Evolutionary conservation across 106 monocot species (phyloP).

Genomic region (Dendrobium chrysotoxum): DNA sequence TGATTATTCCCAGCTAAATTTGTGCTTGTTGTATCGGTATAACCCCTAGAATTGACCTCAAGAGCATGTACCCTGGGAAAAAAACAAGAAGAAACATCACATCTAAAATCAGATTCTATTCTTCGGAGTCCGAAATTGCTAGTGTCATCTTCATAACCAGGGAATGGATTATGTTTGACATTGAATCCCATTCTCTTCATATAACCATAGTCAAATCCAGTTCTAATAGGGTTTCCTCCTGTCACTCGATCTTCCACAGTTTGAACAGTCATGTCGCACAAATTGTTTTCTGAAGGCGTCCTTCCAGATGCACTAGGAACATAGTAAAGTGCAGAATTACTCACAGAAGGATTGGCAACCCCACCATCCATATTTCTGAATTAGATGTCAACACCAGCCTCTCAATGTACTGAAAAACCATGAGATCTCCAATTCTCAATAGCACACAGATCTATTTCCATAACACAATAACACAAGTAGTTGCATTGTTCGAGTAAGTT

Average conservation of each 20-base stretch:
- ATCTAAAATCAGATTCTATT: constrained; percentile 33
- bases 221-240: constrained; percentile 13
- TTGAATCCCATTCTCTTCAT: constrained; percentile 17
- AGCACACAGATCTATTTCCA: background rate
- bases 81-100: constrained; percentile 24
- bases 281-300: constrained; percentile 15
- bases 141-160: constrained; percentile 31
- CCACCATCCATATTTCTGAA: constrained; percentile 25
- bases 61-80: no score
- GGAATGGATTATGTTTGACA: constrained; percentile 12
- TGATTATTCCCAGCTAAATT: constrained; percentile 9
- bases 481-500: background rate
- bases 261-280: constrained; percentile 46
- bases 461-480: background rate
- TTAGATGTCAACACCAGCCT: background rate
- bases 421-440: background rate
- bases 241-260: constrained; percentile 57
- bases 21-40: no score
- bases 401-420: background rate
- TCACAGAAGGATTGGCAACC: constrained; percentile 13
- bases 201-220: constrained; percentile 11
- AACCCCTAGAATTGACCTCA: no score
- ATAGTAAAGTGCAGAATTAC: constrained; percentile 15
- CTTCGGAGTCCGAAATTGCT: constrained; percentile 26
- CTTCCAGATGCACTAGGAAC: constrained; percentile 4